Base-by-base conservation (phyloP, 257 asterid genomes). In the Craterostigma plantagineum region DNA sequence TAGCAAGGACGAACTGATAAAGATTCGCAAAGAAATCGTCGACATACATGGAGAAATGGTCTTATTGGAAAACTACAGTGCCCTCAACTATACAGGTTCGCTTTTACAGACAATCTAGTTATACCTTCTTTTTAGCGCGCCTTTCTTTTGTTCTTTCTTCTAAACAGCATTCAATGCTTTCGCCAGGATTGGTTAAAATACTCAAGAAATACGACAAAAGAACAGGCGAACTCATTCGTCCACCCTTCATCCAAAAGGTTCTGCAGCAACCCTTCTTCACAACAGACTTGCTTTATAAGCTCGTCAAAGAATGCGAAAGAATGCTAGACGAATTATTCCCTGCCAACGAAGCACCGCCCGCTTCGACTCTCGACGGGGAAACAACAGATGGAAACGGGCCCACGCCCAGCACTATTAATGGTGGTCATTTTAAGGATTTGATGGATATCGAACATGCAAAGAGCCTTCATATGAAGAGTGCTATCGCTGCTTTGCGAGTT, bases 21-120 rank as follows among this genome's bases (percentile, higher is more conserved):
- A 63, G 61, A 77, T 75, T 27, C 62, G 83, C 14, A 85, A 66
- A 60, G 96, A 85, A 56, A 81, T 85, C 18, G 94, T 85, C 1
- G 94, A 85, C 64, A 72, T 85, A 53, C 96, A 85, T 11, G 96
- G 96, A 5, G 96, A 85, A 61, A 85, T 85, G 96, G 94, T 85
- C 48, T 66, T 85, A 59, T 59, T 85, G 70, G 96, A 85, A 75
- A 85, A 85, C 57, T 85, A 81, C 42, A 85, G 96, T 45, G 81
- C 94, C 54, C 94, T 85, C 46, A 85, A 85, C 67, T 85, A 81
- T 56, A 85, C 92, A 38, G 96, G 96, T 84, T 56, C 18, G 12
- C 4, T 14, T 11, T 44, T 36, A 2, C 34, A 16, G 40, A 43
- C 6, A 23, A 23, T 23, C 30, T 23, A 23, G 30, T 23, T 23